A percentile compares a stretch with the other conserved stretches of the same genome.
These are phyloP conservation scores for Coemansia sp. DNA, from an alignment of 192 early-diverging fungal species.

Conservation along the genomic window DNA sequence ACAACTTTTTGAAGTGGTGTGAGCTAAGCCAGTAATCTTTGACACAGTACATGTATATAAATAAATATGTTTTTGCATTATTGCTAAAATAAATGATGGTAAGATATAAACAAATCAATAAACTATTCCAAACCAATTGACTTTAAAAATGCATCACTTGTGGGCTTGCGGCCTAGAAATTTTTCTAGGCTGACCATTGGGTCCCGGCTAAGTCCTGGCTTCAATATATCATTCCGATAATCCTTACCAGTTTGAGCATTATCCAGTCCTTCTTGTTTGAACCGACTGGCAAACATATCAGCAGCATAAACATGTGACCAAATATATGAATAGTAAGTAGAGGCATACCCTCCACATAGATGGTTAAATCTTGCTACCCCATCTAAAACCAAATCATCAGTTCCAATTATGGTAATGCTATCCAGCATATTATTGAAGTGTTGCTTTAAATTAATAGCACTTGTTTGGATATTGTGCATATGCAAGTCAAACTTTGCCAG, in stretches of 20 bases:
- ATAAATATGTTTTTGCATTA: too few species aligned
- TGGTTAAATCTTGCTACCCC: conserved; percentile 52
- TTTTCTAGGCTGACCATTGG: not conserved
- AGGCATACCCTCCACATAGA: conserved; percentile 63
- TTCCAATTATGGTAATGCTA: not conserved
- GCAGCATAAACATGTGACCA: conserved; percentile 72
- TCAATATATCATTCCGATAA: conserved; percentile 7
- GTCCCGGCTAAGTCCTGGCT: conserved; percentile 1
- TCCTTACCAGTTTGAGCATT: conserved; percentile 5
- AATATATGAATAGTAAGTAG: conserved; percentile 67
- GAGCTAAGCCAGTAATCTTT: too few species aligned
- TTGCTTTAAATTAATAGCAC: conserved; percentile 22
- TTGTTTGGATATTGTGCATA: conserved; percentile 55
- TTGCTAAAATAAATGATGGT: too few species aligned
- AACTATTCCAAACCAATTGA: not conserved
- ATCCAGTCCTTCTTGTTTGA: conserved; percentile 54
- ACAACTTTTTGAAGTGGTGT: too few species aligned
- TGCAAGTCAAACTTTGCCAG: conserved; percentile 64
- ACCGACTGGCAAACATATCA: conserved; percentile 71
- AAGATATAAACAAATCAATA: not conserved
- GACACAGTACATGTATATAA: too few species aligned
- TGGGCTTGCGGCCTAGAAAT: conserved; percentile 9
- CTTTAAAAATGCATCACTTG: conserved; percentile 10
- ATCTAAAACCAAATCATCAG: conserved; percentile 38
- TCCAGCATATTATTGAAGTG: conserved; percentile 35